Base-by-base conservation (phyloP, 2,329 filamentous ascomycete genomes). In the Zarea fungicola region DNA sequence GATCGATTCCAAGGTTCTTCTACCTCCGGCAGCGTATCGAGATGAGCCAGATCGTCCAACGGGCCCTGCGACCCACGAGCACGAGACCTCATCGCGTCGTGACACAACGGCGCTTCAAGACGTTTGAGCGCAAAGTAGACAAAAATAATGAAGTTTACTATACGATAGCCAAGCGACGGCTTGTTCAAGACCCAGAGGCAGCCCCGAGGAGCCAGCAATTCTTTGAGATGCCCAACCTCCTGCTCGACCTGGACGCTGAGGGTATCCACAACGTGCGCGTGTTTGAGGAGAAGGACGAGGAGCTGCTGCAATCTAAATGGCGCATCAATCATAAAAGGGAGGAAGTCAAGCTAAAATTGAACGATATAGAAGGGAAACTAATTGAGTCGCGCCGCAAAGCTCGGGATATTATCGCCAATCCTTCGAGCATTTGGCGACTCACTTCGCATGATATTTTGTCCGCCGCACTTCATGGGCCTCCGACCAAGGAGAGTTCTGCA, bases 231-330 rank as follows among this genome's bases (percentile, higher is more conserved):
- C 67, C 72, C 11, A 47, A 66, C 16, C 53, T 74, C 10, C 58
- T 79, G 3, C 65, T 81, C 32, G 75, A 81, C 50, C 72, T 81
- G 32, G 77, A 80, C 54, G 72, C 73, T 37, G 68, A 73, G 52
- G 66, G 71, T 18, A 71, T 58, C 53, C 62, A 57, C 1, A 59
- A 65, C 40, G 74, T 79, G 32, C 72, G 75, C 23, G 57, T 61
- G 3, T 71, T 63, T 48, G 62, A 68, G 39, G 54, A 65, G 3
- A 53, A 56, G 5, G 63, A 73, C 37, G 70, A 71, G 46, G 58
- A 54, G n/a, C 53, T 44, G 4, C 61, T 65, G 52, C 37, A 31
- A 32, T 55, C 52, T 16, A 60, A 53, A 48, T 73, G 66, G 65
- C 56, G 42, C 25, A 37, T 51, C 9, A 50, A 57, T 29, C 56